Conservation (phyloP, 768 basidiomycete species). For the Pleurotus cornucopiae region DNA sequence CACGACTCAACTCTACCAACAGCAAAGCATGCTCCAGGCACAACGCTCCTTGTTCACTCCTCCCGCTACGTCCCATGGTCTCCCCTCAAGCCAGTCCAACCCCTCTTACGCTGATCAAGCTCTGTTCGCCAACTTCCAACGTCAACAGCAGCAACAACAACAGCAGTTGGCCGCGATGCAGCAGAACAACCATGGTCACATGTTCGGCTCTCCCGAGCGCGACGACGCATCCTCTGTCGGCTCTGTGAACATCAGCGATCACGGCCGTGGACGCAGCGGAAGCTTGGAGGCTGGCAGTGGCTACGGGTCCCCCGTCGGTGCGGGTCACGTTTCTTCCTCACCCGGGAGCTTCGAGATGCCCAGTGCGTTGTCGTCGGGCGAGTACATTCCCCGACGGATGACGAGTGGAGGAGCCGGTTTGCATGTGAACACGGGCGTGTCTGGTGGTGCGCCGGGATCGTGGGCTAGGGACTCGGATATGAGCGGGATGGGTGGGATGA, state of each 20-base stretch:
- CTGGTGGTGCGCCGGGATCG: not conserved
- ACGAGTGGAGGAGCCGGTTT: slow-evolving; percentile 3
- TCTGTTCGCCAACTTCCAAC: slow-evolving; percentile 8
- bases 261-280: slow-evolving; percentile 9
- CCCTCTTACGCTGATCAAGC: slow-evolving; percentile 9
- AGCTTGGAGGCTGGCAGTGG: slow-evolving; percentile 10
- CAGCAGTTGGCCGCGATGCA: not conserved
- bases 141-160: slow-evolving; percentile 10
- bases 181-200: not conserved
- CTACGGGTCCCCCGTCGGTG: slow-evolving; percentile 9
- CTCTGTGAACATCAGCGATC: slow-evolving; percentile 7
- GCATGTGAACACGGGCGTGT: slow-evolving; percentile 8
- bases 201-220: slow-evolving; percentile 11
- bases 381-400: slow-evolving; percentile 6
- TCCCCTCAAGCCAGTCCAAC: slow-evolving; percentile 14
- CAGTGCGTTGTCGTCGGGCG: slow-evolving; percentile 6
- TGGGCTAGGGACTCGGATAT: slow-evolving; percentile 7
- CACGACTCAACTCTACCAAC: slow-evolving; percentile 12
- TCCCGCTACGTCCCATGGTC: slow-evolving; percentile 34
- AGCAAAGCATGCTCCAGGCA: slow-evolving; percentile 21
- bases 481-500: slow-evolving; percentile 12
- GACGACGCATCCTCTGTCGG: slow-evolving; percentile 14
- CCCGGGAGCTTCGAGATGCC: slow-evolving; percentile 11
- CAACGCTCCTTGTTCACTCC: slow-evolving; percentile 38
- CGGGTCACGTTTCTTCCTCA: slow-evolving; percentile 2